Evolutionary conservation across 208 protist genomes (phyloP).

Genomic region (Wallacemonas sp.): DNA sequence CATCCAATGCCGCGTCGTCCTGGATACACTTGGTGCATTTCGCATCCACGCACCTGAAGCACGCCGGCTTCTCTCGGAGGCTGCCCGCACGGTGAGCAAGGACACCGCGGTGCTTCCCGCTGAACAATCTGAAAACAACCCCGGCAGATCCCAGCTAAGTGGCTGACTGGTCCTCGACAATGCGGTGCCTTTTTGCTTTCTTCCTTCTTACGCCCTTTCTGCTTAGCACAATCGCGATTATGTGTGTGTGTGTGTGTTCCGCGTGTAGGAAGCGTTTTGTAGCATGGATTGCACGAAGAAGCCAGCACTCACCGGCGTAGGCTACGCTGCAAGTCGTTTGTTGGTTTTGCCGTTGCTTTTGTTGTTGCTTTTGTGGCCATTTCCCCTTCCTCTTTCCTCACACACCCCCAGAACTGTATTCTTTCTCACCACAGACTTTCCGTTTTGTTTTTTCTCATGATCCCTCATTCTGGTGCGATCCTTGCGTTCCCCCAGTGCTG

Average conservation of each 20-base stretch:
- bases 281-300: too few relatives aligned
- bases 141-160: neutral
- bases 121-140: conserved; percentile 26
- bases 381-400: neutral
- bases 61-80: conserved; percentile 48
- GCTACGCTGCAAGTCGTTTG: too few relatives aligned
- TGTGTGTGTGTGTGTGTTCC: too few relatives aligned
- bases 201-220: too few relatives aligned
- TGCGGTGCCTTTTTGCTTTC: neutral
- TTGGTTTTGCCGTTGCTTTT: too few relatives aligned
- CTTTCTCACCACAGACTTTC: too few relatives aligned
- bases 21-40: conserved; percentile 61
- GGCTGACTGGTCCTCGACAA: neutral
- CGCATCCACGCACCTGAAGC: conserved; percentile 49
- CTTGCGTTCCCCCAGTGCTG: too few relatives aligned
- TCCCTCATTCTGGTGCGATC: too few relatives aligned
- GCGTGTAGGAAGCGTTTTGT: too few relatives aligned
- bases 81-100: conserved; percentile 73
- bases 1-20: conserved; percentile 39
- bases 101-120: conserved; percentile 61
- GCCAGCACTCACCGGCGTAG: too few relatives aligned
- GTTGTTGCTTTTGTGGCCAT: neutral
- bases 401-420: neutral
- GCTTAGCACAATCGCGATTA: too few relatives aligned
- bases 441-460: neutral